Evolutionary conservation across 352 stramenopile genomes (phyloP).

Genomic region (Pythium folliculosum): DNA sequence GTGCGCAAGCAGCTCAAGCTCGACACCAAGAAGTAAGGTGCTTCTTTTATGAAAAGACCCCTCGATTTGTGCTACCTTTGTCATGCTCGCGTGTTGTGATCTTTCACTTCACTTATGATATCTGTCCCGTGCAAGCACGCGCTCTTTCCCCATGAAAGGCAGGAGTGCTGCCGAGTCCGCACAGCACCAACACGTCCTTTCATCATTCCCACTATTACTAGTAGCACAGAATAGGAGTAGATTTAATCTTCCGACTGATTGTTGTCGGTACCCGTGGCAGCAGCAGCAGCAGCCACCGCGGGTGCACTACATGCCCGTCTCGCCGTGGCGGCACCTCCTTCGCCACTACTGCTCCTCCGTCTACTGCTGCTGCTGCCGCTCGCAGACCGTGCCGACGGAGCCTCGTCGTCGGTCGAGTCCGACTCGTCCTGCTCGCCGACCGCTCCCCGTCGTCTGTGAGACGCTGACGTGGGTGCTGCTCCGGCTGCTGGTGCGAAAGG

Average conservation of each 20-base stretch:
- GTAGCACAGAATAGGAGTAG: too few species aligned
- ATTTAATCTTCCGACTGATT: constrained; percentile 31
- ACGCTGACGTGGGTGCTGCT: not conserved
- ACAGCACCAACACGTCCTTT: too few species aligned
- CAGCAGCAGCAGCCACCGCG: not conserved
- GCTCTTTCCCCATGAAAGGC: too few species aligned
- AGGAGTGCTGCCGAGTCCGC: too few species aligned
- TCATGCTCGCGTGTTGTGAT: not conserved
- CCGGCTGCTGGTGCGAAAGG: not conserved
- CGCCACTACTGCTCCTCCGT: not conserved
- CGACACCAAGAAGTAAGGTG: constrained; percentile 42
- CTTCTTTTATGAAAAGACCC: not conserved
- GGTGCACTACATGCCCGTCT: not conserved
- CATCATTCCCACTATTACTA: too few species aligned
- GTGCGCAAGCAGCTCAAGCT: constrained; percentile 88
- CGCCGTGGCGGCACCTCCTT: not conserved
- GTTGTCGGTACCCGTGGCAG: constrained; percentile 13
- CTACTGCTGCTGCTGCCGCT: not conserved
- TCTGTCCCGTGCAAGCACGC: too few species aligned
- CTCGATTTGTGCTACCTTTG: not conserved
- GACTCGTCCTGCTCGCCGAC: constrained; percentile 25
- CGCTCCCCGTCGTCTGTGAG: not conserved
- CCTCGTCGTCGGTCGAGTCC: constrained; percentile 40
- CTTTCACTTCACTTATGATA: too few species aligned
- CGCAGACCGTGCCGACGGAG: not conserved